Evolutionary conservation across 345 rosid species (phyloP).

Genomic region (Bruguiera parviflora): DNA sequence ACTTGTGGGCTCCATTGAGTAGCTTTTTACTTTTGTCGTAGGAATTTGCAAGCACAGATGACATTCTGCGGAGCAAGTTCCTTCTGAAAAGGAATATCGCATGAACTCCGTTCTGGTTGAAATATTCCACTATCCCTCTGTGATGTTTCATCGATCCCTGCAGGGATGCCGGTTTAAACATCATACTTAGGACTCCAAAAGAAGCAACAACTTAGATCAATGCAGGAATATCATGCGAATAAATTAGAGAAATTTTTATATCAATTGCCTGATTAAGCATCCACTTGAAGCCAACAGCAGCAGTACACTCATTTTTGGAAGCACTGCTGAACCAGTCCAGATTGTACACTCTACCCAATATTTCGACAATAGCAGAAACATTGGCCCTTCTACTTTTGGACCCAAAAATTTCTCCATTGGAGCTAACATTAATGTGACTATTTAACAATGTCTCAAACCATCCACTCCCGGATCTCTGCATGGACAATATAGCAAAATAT

Average conservation of each 20-base stretch:
- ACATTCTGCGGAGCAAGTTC: conserved; percentile 38
- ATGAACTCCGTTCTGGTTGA: conserved; percentile 36
- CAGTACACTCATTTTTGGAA: conserved; percentile 39
- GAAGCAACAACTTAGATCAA: not conserved
- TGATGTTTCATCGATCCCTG: conserved; percentile 37
- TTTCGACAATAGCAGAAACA: conserved; percentile 23
- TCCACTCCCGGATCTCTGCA: conserved; percentile 48
- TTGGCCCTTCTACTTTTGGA: conserved; percentile 25
- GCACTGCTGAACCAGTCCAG: conserved; percentile 41
- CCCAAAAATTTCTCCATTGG: conserved; percentile 41
- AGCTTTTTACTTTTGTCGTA: conserved; percentile 28
- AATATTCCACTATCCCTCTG: conserved; percentile 30
- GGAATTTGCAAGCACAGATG: conserved; percentile 34
- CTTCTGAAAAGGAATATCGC: conserved; percentile 33
- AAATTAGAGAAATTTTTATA: not conserved
- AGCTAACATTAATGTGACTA: conserved; percentile 42
- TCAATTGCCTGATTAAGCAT: conserved; percentile 39
- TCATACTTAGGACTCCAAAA: not conserved
- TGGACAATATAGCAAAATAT: conserved; percentile 38
- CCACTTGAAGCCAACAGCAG: conserved; percentile 46
- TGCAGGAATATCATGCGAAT: not conserved
- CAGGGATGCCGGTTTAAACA: not conserved
- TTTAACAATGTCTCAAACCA: conserved; percentile 45
- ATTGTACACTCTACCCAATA: conserved; percentile 32
- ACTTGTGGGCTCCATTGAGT: conserved; percentile 35